These are phyloP conservation scores for Fusarium citri DNA, from an alignment of 2,329 filamentous ascomycete genomes.

Conservation along the genomic window DNA sequence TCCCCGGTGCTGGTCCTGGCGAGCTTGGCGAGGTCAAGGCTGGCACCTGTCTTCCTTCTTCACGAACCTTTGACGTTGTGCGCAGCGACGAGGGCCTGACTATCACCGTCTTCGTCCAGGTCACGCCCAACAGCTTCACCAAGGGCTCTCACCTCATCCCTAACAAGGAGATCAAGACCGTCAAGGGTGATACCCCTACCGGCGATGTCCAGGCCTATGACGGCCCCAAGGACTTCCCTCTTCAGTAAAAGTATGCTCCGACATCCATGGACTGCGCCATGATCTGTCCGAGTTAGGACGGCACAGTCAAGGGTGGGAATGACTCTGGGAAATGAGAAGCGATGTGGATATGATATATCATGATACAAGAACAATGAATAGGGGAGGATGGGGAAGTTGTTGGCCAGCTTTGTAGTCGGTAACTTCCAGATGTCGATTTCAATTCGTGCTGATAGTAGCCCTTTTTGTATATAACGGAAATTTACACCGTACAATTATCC, in stretches of 20 bases:
- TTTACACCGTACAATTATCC: neutral
- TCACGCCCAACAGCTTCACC: slow-evolving; percentile 1
- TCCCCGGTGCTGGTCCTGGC: neutral
- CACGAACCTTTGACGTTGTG: neutral
- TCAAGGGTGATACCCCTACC: neutral
- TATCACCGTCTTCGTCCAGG: neutral
- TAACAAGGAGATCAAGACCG: neutral
- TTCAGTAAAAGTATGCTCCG: neutral
- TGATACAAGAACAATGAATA: neutral
- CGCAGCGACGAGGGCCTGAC: neutral
- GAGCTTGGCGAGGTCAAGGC: neutral
- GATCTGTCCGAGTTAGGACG: neutral
- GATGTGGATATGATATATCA: neutral
- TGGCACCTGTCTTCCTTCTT: slow-evolving; percentile 1
- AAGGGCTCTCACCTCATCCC: neutral
- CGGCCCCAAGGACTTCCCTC: slow-evolving; percentile 1
- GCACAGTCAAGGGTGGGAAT: neutral
- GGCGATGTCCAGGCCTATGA: neutral
- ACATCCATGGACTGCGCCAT: neutral
- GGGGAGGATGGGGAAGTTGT: neutral
- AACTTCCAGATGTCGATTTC: neutral
- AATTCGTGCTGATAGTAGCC: neutral
- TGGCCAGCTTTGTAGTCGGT: neutral
- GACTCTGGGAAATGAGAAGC: neutral
- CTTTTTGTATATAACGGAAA: neutral